Percentiles rank a stretch among this genome's conserved stretches.
phyloP scores from a whole-genome alignment of 2,329 filamentous ascomycete species.

The Xylaria sp. region DNA sequence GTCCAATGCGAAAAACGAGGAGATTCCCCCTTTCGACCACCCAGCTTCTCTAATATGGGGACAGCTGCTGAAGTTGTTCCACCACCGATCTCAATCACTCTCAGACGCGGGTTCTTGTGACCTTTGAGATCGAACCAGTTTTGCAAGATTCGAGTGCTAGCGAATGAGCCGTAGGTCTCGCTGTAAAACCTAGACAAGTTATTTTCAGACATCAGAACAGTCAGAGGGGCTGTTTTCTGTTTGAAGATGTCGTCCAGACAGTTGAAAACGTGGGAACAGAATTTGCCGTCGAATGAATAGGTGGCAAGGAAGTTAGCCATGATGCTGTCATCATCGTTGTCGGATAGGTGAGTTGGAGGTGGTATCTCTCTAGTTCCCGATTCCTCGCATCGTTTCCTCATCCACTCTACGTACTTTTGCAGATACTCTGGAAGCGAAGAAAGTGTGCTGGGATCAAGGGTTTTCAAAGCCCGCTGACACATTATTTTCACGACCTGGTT shows the following conservation, averaged over 20 bases:
- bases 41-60: constrained; percentile 8
- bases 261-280: constrained; percentile 4
- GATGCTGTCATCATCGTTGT: neutral
- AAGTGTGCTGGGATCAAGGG: neutral
- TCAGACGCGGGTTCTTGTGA: constrained; percentile 19
- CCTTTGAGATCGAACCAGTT: constrained; percentile 25
- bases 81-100: constrained; percentile 21
- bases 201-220: constrained; percentile 13
- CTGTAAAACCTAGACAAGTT: constrained; percentile 13
- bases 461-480: constrained; percentile 14
- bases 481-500: constrained; percentile 17
- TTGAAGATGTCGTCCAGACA: constrained; percentile 11
- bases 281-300: constrained; percentile 19
- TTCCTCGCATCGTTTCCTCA: constrained; percentile 14
- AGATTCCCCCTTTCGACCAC: constrained; percentile 3
- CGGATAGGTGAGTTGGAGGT: neutral
- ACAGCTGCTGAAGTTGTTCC: constrained; percentile 15
- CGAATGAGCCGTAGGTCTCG: constrained; percentile 11
- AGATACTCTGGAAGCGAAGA: constrained; percentile 18
- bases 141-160: constrained; percentile 7
- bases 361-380: neutral
- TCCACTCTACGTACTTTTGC: constrained; percentile 21
- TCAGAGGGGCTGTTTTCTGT: constrained; percentile 9
- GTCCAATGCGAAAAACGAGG: constrained; percentile 15
- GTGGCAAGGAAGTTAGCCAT: constrained; percentile 9